phyloP scores from a whole-genome alignment of 202 grass and related monocot species.

The Setaria viridis region DNA sequence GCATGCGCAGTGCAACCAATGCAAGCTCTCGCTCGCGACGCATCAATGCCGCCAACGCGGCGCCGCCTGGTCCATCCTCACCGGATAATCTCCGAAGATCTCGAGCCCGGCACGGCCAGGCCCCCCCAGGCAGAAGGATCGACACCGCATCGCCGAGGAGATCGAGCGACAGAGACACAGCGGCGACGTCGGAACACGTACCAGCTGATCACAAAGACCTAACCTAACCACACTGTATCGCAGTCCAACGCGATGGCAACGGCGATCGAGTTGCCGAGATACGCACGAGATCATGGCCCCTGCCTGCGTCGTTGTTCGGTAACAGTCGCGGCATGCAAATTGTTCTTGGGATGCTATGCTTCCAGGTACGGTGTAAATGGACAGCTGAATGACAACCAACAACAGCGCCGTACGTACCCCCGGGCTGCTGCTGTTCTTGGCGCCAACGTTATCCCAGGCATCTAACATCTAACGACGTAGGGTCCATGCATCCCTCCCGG shows the following conservation, averaged over 20 bases:
- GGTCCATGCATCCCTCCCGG: not conserved
- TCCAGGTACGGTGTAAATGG: conserved; percentile 28
- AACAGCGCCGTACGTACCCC: not conserved
- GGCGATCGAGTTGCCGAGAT: not conserved
- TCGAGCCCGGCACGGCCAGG: not conserved
- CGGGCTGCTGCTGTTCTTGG: conserved; percentile 25
- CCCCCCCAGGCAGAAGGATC: not conserved
- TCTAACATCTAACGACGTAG: conserved; percentile 23
- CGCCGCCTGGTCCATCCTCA: conserved; percentile 12
- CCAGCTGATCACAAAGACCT: not conserved
- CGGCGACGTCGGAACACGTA: too few relatives aligned
- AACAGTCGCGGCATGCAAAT: conserved; percentile 21
- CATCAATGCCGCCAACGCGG: not conserved
- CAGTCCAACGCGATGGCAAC: not conserved
- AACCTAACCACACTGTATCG: conserved; percentile 24
- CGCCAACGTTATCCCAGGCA: conserved; percentile 13
- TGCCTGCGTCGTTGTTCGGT: not conserved
- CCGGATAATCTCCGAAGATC: conserved; percentile 28
- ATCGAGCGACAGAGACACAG: not conserved
- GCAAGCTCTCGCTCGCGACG: not conserved
- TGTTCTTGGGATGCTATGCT: conserved; percentile 1
- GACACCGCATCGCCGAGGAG: not conserved
- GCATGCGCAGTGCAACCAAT: not conserved
- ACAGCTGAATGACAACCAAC: conserved; percentile 41
- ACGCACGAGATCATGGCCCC: not conserved